These are phyloP conservation scores for Dysphania ambrosioides DNA, from an alignment of 148 eudicot species.

Conservation along the genomic window DNA sequence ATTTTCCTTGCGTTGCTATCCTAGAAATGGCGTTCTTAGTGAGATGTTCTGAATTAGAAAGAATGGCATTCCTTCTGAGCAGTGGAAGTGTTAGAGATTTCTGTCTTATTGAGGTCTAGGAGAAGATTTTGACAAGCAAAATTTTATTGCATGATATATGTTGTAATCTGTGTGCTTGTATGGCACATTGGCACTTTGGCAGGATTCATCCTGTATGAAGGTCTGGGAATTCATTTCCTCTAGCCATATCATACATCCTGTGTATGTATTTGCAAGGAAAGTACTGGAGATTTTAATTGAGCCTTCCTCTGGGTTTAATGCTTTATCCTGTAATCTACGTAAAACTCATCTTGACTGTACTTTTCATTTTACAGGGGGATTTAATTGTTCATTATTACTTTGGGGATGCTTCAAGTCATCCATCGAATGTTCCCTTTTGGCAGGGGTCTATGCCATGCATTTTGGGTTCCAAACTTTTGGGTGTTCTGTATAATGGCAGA, in stretches of 20 bases:
- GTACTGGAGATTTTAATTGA: slow-evolving; percentile 4
- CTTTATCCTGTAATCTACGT: background rate
- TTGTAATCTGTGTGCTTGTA: background rate
- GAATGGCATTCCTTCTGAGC: background rate
- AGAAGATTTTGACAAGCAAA: background rate
- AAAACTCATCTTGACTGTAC: slow-evolving; percentile 10
- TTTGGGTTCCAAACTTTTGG: slow-evolving; percentile 99
- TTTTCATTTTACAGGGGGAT: slow-evolving; percentile 9
- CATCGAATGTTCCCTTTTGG: slow-evolving; percentile 98
- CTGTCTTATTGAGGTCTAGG: background rate
- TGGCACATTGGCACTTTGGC: background rate
- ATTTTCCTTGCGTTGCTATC: background rate
- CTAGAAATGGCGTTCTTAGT: background rate
- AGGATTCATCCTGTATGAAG: background rate
- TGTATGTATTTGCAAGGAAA: background rate
- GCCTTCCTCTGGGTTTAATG: background rate
- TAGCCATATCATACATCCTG: background rate
- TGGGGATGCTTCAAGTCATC: slow-evolving; percentile 90
- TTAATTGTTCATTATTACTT: slow-evolving; percentile 34
- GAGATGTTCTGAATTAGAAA: background rate
- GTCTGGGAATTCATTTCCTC: background rate
- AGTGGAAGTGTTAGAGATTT: background rate
- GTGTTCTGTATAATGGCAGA: slow-evolving; percentile 81
- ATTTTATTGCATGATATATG: background rate
- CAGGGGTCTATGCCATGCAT: slow-evolving; percentile 99